phyloP scores from a whole-genome alignment of 208 protist genomes.

The Trypanosoma conorhini region DNA sequence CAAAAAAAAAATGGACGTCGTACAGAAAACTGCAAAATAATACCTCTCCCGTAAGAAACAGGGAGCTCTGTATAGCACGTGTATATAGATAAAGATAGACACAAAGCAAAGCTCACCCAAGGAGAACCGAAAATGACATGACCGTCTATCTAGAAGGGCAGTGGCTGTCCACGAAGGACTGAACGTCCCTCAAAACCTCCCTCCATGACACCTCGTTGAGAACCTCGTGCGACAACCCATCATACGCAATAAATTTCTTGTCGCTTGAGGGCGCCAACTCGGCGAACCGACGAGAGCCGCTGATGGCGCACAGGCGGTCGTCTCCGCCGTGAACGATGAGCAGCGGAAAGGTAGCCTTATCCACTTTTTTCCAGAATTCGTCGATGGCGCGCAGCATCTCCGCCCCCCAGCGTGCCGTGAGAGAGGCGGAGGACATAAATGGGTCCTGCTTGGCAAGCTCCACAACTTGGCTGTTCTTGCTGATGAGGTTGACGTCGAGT shows the following conservation, averaged over 20 bases:
- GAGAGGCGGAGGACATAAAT: conserved; percentile 33
- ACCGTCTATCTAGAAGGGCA: background rate
- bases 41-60: no score
- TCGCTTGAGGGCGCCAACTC: conserved; percentile 39
- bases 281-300: conserved; percentile 43
- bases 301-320: conserved; percentile 46
- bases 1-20: no score
- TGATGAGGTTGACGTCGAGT: conserved; percentile 34
- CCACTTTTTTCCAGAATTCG: conserved; percentile 26
- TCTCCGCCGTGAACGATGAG: conserved; percentile 65
- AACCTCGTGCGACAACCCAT: conserved; percentile 52
- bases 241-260: conserved; percentile 55
- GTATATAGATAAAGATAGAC: no score
- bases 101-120: no score
- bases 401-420: conserved; percentile 48
- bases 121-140: background rate
- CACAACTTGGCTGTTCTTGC: conserved; percentile 49
- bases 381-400: conserved; percentile 57
- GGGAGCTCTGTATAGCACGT: no score
- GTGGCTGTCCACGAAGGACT: conserved; percentile 38
- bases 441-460: conserved; percentile 68
- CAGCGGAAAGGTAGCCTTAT: conserved; percentile 46
- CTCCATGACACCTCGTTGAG: conserved; percentile 56
- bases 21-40: no score
- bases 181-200: conserved; percentile 55